Base-by-base conservation (phyloP, 257 asterid species). In the Misopates orontium region DNA sequence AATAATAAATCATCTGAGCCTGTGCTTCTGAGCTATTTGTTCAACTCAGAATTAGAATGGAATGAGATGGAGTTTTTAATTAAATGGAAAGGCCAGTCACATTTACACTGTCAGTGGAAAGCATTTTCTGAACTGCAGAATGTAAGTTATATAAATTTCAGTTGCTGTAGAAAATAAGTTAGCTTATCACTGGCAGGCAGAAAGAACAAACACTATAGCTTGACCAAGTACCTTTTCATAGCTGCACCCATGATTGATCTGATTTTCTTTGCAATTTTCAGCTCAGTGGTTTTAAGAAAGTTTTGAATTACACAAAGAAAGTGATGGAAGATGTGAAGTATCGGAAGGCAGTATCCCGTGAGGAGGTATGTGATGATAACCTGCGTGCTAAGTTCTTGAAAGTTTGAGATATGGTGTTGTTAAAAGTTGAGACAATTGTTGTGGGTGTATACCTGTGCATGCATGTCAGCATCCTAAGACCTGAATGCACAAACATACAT, bases 271-370 rank as follows among this genome's bases (percentile, higher is more conserved):
- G 67, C 82, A 62, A 63, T 74, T 79, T 79, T 78, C 96, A 94
- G 99, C 98, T 90, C 73, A 94, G 96, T 84, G 99, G 99, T 64
- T 94, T 86, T 80, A 94, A 94, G 84, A 94, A 94, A 93, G 99
- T 94, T 67, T 69, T 94, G 79, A 94, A 94, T 79, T 94, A 88
- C 79, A 83, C 95, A 66, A 90, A 90, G 77, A 94, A 79, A 68
- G 96, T 90, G 71, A 83, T 70, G 78, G 98, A 87, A 73, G 99
- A 94, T 74, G 91, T 90, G 64, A 88, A 75, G 77, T 85, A 90
- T 76, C 89, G 99, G 75, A 88, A 78, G 82, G 68, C 80, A 72
- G 86, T 90, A 39, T 83, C 98, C 24, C 98, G 96, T 1, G 99
- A 94, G 87, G 99, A 94, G 96, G 99, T 94, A 78, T 72, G 9